Evolutionary conservation across 2,329 filamentous ascomycete species (phyloP).

Genomic region (Venturia carpophila): DNA sequence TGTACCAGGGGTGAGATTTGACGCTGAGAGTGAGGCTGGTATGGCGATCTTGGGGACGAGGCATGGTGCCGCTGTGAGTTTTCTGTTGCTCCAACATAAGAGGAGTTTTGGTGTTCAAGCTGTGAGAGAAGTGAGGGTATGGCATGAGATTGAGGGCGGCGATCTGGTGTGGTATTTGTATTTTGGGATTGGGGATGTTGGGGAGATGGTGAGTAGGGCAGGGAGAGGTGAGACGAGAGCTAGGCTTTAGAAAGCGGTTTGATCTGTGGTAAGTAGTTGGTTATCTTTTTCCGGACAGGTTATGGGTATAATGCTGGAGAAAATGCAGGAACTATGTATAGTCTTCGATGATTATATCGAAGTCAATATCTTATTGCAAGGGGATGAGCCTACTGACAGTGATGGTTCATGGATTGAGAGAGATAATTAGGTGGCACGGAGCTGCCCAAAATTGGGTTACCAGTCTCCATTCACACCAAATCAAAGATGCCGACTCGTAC

Average conservation of each 20-base stretch:
- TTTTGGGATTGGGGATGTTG: neutral
- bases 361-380: no score
- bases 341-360: no score
- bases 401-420: no score
- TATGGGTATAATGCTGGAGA: neutral
- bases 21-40: neutral
- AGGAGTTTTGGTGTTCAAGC: neutral
- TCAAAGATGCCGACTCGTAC: no score
- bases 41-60: slow-evolving; percentile 5
- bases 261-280: neutral
- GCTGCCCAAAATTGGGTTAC: no score
- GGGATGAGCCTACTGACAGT: no score
- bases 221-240: neutral
- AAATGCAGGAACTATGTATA: neutral
- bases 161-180: slow-evolving; percentile 3
- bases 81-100: slow-evolving; percentile 12
- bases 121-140: slow-evolving; percentile 1
- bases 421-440: no score
- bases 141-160: neutral
- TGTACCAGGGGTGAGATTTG: neutral
- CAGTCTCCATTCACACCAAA: no score
- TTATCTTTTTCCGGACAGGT: neutral
- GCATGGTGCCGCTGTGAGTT: neutral
- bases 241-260: neutral
- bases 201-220: neutral